Base-by-base conservation (phyloP, 1,139 yeast genomes). In the Arxiozyma telluris region DNA sequence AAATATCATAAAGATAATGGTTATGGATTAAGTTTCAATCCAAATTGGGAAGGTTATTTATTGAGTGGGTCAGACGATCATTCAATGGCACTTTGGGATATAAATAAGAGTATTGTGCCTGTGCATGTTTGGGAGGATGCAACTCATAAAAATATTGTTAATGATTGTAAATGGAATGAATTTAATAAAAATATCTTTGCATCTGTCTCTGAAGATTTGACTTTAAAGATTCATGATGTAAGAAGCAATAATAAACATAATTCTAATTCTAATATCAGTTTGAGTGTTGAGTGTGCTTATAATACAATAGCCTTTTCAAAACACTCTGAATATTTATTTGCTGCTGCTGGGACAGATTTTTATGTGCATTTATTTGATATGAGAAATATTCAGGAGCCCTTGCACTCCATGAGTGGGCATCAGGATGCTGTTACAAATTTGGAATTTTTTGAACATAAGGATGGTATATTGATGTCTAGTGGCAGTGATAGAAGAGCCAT, bases 351-450 rank as follows among this genome's bases (percentile, higher is more conserved):
- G 54, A 77, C 83, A 50, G 85, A 83, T 62, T 77, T 87, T n/a
- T 80, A 82, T 59, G 77, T 85, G 49, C 79, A 78, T 54, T 66
- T 87, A 42, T 76, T 83, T 55, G 93, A 86, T 63, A 62, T 79
- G 49, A 75, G 93, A 61, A 75, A 76, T 45, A 65, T 81, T 38
- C 58, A 71, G 1, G 61, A 62, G 21, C 71, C 74, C 27, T 73
- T 86, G 27, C 93, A 86, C 65, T 77, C 84, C 3, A 83, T 87
- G 82, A 77, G 83, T 80, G 93, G 93, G 0, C 95, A 87, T 63
- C 80, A 84, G 5, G 87, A 80, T 45, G 73, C 87, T 2, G 80
- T 87, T 47, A 83, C 89, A 0, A 72, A 82, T 52, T 69, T 87
- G 57, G 89, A 85, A 63, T 87, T 87, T 73, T 83, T 84, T 46